Evolutionary conservation across 352 stramenopile genomes (phyloP).

Genomic region (Aphanomyces astaci): DNA sequence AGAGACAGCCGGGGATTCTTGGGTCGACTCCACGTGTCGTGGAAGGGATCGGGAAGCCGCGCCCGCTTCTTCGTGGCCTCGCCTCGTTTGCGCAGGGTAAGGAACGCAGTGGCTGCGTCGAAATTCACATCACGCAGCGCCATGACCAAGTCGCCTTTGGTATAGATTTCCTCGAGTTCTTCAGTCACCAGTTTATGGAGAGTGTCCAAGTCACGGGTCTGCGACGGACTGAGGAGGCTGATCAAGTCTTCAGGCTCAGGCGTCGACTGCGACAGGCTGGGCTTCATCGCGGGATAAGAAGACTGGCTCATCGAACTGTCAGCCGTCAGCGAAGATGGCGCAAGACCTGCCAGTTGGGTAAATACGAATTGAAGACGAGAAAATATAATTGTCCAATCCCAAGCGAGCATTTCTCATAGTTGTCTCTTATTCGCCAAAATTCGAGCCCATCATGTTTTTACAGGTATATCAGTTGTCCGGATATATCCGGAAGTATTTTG

Average conservation of each 20-base stretch:
- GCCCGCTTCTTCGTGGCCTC: conserved; percentile 13
- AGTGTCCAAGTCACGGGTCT: neutral
- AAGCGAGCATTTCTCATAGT: no score
- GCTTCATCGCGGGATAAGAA: neutral
- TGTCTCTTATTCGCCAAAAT: no score
- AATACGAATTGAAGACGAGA: no score
- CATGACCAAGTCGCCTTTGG: neutral
- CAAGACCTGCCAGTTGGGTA: neutral
- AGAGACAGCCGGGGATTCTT: conserved; percentile 9
- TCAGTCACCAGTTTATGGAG: neutral
- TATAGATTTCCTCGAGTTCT: neutral
- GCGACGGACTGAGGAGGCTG: neutral
- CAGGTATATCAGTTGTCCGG: no score
- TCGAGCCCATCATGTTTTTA: no score
- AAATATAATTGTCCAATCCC: no score
- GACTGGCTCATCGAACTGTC: neutral
- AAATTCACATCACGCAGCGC: neutral
- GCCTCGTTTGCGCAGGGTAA: neutral
- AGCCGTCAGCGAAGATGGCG: neutral
- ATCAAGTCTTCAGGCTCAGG: neutral
- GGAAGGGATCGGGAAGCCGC: neutral
- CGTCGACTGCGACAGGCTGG: neutral
- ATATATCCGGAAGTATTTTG: no score
- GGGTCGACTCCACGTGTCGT: neutral
- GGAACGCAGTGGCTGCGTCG: neutral